Evolutionary conservation across 2,329 filamentous ascomycete genomes (phyloP), one percentile per base, ranked within the genome.

Genomic region (Sclerotinia sclerotiorum): DNA sequence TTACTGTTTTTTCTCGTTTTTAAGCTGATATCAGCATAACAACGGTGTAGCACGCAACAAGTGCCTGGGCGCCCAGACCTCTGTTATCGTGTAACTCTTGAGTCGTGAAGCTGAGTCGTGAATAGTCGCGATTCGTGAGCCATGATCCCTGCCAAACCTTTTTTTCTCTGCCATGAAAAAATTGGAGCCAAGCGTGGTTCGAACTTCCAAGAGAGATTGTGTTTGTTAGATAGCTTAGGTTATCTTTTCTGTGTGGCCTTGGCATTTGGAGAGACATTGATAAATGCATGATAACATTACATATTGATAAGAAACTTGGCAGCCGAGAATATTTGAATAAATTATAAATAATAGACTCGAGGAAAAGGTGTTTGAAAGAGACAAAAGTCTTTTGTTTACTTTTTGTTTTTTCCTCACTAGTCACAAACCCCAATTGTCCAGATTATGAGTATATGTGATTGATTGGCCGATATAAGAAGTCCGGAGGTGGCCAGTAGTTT

Each of bases 21-120:
- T n/a, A n/a, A n/a, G 2, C n/a, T 56, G 19, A 56, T 56, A 13
- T 39, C 54, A 56, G 29, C 54, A 56, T 35, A 56, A n/a, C 54
- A 35, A n/a, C 29, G 29, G 6, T 56, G 54, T 56, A 56, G 54
- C 54, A 35, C 21, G 54, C 29, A 56, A 56, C 21, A 56, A 56
- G 54, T 21, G 29, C n/a, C 54, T 56, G 54, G 54, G 54, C 54
- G 54, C 54, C 54, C 54, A 56, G 54, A 11, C 39, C 13, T 6
- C 21, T 56, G 54, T 56, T 56, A 56, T 56, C 54, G 21, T 56
- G 54, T 15, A 56, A 39, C 54, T n/a, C 54, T 19, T n/a, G 54
- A 56, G 29, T 42, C 13, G 39, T 42, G 13, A 42, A 42, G 39
- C 11, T 42, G 39, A 42, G 39, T 42, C 3, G 13, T 42, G 39